Evolutionary conservation across 148 eudicot genomes (phyloP), one percentile per base, ranked within the genome.

Genomic region (Limonium bicolor): DNA sequence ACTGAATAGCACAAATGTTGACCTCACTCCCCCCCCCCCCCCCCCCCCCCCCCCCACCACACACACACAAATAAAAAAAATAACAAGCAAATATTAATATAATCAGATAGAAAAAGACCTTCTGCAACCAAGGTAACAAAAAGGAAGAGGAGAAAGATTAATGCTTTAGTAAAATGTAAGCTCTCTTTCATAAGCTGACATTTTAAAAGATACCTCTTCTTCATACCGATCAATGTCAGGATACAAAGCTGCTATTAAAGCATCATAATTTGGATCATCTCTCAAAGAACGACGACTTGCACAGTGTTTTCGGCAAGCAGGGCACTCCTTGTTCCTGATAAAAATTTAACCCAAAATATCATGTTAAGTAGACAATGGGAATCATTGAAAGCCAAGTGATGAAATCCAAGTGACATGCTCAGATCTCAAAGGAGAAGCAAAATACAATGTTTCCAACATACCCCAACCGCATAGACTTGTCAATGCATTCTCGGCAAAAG

Each of bases 381-480:
- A n/a, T n/a, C n/a, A n/a, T n/a, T n/a, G n/a, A n/a, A n/a, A n/a
- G n/a, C n/a, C n/a, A n/a, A n/a, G n/a, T n/a, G n/a, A n/a, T n/a
- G n/a, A n/a, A n/a, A n/a, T n/a, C n/a, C n/a, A n/a, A n/a, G 7
- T 50, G 23, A 21, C 7, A 20, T 13, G 6, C 13, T 30, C 20
- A 14, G 13, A 13, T 1, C 4, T 1, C 4, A 43, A 43, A 10
- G 7, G 6, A 49, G 46, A 14, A 37, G 19, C 36, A 42, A 46
- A 54, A 27, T 11, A n/a, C 39, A 38, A 25, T 22, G 17, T 22
- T 26, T 22, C 20, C 20, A 12, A 46, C 4, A 59, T 81, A 92
- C 99, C 99, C 99, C 58, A 92, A 50, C 46, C 99, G 82, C 99
- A 92, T 92, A 21, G 99, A 86, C 65, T 92, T 92, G 78, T 92